Percentiles rank a stretch among this genome's conserved stretches.
Conservation (phyloP, 2,329 filamentous ascomycete species). For the Zymoseptoria crescenta region DNA sequence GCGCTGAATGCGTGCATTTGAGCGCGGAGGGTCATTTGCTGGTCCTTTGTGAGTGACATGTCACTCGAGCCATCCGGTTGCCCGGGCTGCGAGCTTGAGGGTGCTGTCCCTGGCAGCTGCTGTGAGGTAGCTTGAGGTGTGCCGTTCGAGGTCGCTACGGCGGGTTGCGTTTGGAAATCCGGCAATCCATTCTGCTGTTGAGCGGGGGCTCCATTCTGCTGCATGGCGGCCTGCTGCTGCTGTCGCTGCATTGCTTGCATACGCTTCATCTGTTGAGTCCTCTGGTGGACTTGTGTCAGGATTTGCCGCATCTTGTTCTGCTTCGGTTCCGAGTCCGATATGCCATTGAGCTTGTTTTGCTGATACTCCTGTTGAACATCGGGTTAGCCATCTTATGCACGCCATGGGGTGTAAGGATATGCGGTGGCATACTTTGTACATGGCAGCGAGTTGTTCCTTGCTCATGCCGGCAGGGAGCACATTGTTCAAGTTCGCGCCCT, state of each 20-base stretch:
- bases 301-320: slow-evolving; percentile 75
- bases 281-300: slow-evolving; percentile 58
- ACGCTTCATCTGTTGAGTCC: slow-evolving; percentile 39
- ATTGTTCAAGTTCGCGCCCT: slow-evolving; percentile 8
- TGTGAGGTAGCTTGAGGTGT: slow-evolving; percentile 8
- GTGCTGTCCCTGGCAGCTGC: slow-evolving; percentile 13
- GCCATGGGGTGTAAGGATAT: neutral
- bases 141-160: slow-evolving; percentile 13
- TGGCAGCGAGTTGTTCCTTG: slow-evolving; percentile 69
- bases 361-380: slow-evolving; percentile 62
- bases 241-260: slow-evolving; percentile 34
- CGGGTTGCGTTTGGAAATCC: slow-evolving; percentile 15
- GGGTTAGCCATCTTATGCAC: neutral
- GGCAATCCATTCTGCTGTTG: slow-evolving; percentile 43
- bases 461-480: slow-evolving; percentile 49
- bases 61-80: slow-evolving; percentile 16
- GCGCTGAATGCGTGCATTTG: slow-evolving; percentile 91
- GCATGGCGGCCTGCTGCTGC: slow-evolving; percentile 37
- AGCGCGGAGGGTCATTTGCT: slow-evolving; percentile 67
- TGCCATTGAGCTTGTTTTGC: slow-evolving; percentile 78
- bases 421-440: slow-evolving; percentile 51
- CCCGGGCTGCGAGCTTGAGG: slow-evolving; percentile 13
- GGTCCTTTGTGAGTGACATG: slow-evolving; percentile 57
- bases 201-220: slow-evolving; percentile 42
- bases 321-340: slow-evolving; percentile 76